Evolutionary conservation across 1,284 basidiomycete genomes (phyloP).

Genomic region (Hymenochaete sp.): DNA sequence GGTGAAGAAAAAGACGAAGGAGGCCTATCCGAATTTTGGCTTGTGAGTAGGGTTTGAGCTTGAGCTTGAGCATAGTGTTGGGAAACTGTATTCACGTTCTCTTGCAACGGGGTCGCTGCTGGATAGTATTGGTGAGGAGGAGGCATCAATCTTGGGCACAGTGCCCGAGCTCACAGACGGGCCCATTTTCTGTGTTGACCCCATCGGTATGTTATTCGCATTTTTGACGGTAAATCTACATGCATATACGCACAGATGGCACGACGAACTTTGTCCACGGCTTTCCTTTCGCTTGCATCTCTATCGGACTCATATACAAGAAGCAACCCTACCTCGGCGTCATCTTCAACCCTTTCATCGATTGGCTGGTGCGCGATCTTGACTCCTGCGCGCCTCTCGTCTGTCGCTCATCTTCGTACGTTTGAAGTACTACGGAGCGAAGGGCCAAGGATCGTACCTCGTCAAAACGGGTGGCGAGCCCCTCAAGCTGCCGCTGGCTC

Average conservation of each 20-base stretch:
- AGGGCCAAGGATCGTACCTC: constrained; percentile 76
- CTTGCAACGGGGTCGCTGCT: too few relatives aligned
- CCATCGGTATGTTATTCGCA: constrained; percentile 46
- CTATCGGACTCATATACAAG: constrained; percentile 82
- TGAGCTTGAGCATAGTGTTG: neutral
- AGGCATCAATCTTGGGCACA: constrained; percentile 70
- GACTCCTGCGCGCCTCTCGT: neutral
- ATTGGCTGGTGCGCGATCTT: constrained; percentile 50
- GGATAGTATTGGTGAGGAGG: constrained; percentile 81
- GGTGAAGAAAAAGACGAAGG: constrained; percentile 62
- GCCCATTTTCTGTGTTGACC: constrained; percentile 90
- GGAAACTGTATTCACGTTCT: too few relatives aligned
- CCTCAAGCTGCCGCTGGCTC: constrained; percentile 64
- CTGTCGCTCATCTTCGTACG: constrained; percentile 4
- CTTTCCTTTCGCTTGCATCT: constrained; percentile 86
- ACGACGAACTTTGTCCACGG: constrained; percentile 94
- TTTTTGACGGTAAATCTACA: neutral
- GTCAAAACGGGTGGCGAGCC: constrained; percentile 42
- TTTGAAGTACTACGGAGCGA: constrained; percentile 69
- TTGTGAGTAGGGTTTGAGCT: constrained; percentile 50
- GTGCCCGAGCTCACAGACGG: constrained; percentile 70
- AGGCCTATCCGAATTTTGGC: constrained; percentile 68
- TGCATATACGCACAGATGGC: constrained; percentile 46
- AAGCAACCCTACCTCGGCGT: constrained; percentile 80
- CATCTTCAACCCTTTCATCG: constrained; percentile 88